Base-by-base conservation (phyloP, 2,329 filamentous ascomycete species). In the Metarhizium humberi region DNA sequence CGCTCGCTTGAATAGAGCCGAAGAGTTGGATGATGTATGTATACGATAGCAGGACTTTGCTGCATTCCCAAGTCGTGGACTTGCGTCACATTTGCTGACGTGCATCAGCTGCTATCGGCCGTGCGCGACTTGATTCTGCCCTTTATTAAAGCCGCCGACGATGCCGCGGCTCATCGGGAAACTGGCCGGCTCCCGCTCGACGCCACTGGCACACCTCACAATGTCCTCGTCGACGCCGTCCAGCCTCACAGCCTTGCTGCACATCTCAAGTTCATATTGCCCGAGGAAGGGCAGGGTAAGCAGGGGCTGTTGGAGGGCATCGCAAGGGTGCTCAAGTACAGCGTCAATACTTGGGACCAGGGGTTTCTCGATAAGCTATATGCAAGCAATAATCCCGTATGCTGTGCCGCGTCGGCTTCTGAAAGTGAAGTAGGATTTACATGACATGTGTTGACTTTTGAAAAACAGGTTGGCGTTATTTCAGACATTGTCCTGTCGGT, bases 331-430 rank as follows among this genome's bases (percentile, higher is more conserved):
- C 77, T 97, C 46, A 78, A 82, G 60, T 91, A 95, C 71, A 94
- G 88, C 65, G 92, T 97, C 66, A 99, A 99, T 73, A 96, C 92
- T n/a, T 97, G 92, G 89, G 88, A 95, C 66, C 92, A 96, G 71
- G 92, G 92, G 11, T 99, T 97, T 71, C 73, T 97, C 66, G 92
- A 96, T 73, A 97, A 99, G 74, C 77, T 97, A 18, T 97, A 96
- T 70, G 84, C 88, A n/a, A 87, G 86, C 60, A 95, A 90, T 43
- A 94, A 94, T 66, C 87, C 92, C 46, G 85, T 87, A 66, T 57
- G 80, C 71, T 16, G 18, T 16, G 14, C 32, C 18, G 6, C 32
- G 4, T 38, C 50, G 5, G 18, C 32, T 7, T 32, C 13, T 11
- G n/a, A 7, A 18, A 25, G 4, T 25, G 7, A 8, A 2, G 7